These are phyloP conservation scores for Cercospora sojina DNA, from an alignment of 2,329 filamentous ascomycete species.

Conservation along the genomic window DNA sequence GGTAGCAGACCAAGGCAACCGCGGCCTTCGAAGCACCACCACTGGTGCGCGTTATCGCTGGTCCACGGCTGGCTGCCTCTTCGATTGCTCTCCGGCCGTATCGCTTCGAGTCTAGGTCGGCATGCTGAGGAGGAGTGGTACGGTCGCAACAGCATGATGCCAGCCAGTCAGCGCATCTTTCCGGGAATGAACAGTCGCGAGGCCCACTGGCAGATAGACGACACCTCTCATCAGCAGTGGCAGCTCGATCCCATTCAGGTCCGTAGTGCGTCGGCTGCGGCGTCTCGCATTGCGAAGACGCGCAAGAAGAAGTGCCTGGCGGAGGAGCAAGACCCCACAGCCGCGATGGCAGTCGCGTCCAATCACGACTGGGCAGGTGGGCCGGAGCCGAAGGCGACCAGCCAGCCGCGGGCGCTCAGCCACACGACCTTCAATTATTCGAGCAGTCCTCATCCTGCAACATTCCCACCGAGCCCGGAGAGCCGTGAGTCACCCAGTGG, in stretches of 20 bases:
- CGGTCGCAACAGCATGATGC: background rate
- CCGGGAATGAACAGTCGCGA: background rate
- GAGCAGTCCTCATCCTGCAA: constrained; percentile 1
- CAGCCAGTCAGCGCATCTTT: background rate
- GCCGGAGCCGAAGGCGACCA: background rate
- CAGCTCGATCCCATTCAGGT: background rate
- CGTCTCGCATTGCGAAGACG: background rate
- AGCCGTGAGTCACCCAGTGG: constrained; percentile 8
- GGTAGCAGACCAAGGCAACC: background rate
- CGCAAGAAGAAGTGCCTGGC: background rate
- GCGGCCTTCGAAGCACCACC: background rate
- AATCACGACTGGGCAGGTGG: constrained; percentile 2
- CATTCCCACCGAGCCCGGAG: background rate
- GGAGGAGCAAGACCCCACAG: background rate
- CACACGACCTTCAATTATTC: constrained; percentile 11
- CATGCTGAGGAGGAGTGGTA: background rate
- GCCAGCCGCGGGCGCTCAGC: background rate
- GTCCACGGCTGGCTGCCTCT: background rate
- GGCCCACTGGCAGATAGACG: background rate
- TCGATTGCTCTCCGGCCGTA: background rate
- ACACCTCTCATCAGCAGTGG: background rate
- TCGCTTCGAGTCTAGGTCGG: background rate
- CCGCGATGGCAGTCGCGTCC: constrained; percentile 1
- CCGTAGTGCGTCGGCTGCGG: background rate
- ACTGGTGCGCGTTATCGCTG: background rate